A percentile compares a stretch with the other conserved stretches of the same genome.
These are phyloP conservation scores for Hypocreales sp. DNA, from an alignment of 2,329 filamentous ascomycete species.

Conservation along the genomic window DNA sequence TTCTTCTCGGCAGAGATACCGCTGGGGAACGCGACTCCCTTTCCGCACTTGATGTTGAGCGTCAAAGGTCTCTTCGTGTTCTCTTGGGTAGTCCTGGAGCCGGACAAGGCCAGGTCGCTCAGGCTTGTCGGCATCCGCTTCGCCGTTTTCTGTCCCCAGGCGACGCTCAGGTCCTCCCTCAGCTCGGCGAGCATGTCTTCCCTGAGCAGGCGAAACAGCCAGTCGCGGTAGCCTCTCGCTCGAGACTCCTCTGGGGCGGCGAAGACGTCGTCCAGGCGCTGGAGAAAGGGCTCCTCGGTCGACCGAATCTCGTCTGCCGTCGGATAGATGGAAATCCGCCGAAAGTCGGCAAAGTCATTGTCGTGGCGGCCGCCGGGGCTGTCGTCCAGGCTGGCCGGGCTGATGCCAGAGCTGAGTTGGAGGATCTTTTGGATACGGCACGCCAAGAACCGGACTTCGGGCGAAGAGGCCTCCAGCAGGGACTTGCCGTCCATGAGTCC, in stretches of 20 bases:
- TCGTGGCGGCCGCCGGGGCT: slow-evolving; percentile 54
- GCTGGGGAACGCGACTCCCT: slow-evolving; percentile 24
- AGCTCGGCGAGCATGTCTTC: slow-evolving; percentile 58
- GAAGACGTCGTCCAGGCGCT: slow-evolving; percentile 31
- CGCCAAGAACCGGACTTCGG: slow-evolving; percentile 10
- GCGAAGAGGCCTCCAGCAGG: slow-evolving; percentile 10
- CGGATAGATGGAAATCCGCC: slow-evolving; percentile 46
- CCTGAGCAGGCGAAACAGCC: slow-evolving; percentile 54
- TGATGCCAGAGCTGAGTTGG: slow-evolving; percentile 10
- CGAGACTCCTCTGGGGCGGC: slow-evolving; percentile 21
- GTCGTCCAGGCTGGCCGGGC: slow-evolving; percentile 1
- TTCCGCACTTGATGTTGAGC: slow-evolving; percentile 23
- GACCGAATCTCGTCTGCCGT: slow-evolving; percentile 49
- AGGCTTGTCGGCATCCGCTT: slow-evolving; percentile 15
- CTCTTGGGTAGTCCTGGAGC: no score
- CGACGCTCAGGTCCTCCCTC: slow-evolving; percentile 40
- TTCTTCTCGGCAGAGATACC: slow-evolving; percentile 9
- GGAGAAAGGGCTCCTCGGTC: slow-evolving; percentile 36
- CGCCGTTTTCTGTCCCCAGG: slow-evolving; percentile 30
- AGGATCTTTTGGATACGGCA: slow-evolving; percentile 24
- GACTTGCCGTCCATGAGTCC: slow-evolving; percentile 9
- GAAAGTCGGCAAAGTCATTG: slow-evolving; percentile 51
- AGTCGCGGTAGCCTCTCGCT: slow-evolving; percentile 42
- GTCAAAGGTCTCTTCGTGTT: slow-evolving; percentile 19
- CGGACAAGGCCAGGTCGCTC: slow-evolving; percentile 14